Conservation (phyloP, 345 rosid species). For the Punica granatum region DNA sequence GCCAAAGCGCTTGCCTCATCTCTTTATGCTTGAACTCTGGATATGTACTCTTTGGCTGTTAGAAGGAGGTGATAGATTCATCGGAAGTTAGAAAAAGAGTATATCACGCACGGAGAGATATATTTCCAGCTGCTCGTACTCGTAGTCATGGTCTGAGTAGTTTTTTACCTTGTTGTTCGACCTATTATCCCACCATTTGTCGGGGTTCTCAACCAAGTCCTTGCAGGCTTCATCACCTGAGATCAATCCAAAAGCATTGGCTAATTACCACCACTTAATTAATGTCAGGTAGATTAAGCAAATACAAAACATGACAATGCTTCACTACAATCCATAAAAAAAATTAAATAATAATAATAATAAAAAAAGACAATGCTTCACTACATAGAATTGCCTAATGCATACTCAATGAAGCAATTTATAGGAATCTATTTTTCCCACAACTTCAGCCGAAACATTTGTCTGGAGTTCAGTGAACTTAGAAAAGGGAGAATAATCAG, state of each 20-base stretch:
- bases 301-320: neutral
- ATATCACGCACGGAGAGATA: neutral
- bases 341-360: too few species aligned
- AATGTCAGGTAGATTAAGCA: neutral
- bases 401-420: neutral
- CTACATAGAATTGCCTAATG: neutral
- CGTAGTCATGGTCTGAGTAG: neutral
- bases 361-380: too few species aligned
- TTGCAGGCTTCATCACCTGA: constrained; percentile 65
- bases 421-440: neutral
- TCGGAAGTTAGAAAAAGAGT: neutral
- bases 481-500: neutral
- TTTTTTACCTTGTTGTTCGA: constrained; percentile 39
- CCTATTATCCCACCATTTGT: constrained; percentile 88
- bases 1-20: constrained; percentile 60
- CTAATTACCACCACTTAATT: neutral
- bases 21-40: constrained; percentile 85
- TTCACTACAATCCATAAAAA: too few species aligned
- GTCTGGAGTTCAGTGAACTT: neutral
- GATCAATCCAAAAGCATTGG: constrained; percentile 10
- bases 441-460: neutral
- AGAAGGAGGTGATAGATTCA: too few species aligned
- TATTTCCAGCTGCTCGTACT: neutral
- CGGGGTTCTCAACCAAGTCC: constrained; percentile 56
- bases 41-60: constrained; percentile 30